Conservation (phyloP, 192 early-diverging fungal species). For the Entrophospora sp. region DNA sequence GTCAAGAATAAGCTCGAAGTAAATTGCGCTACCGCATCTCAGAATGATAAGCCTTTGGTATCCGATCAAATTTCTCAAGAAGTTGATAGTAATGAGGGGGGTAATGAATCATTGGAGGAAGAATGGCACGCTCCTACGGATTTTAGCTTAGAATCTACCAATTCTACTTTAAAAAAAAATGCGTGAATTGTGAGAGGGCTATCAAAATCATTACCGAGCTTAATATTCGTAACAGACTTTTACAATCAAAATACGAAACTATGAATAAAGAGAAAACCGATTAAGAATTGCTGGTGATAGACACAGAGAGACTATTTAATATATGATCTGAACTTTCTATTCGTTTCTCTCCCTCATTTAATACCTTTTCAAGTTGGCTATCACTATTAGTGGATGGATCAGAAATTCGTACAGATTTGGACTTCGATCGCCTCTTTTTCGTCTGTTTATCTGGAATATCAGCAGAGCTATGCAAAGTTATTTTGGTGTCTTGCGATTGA, state of each 20-base stretch:
- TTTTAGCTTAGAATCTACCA: background rate
- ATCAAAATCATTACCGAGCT: background rate
- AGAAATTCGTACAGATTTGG: conserved; percentile 1
- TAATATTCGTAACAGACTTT: background rate
- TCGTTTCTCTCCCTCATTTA: background rate
- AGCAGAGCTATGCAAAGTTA: background rate
- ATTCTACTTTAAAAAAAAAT: background rate
- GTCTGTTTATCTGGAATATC: background rate
- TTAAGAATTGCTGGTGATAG: too few relatives aligned
- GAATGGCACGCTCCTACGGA: background rate
- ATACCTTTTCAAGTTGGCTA: background rate
- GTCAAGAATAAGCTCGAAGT: too few relatives aligned
- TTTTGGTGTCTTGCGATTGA: background rate
- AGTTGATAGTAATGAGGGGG: too few relatives aligned
- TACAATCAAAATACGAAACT: background rate
- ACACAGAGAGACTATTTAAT: too few relatives aligned
- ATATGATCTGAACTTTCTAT: background rate
- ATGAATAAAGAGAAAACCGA: conserved; percentile 1
- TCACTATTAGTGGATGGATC: background rate
- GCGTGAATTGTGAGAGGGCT: too few relatives aligned
- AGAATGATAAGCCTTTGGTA: too few relatives aligned
- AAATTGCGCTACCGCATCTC: too few relatives aligned
- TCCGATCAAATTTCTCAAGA: too few relatives aligned
- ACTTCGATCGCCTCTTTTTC: background rate
- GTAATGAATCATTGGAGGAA: too few relatives aligned